Conservation (phyloP, 768 basidiomycete genomes). For the Sporobolomyces phaffii region DNA sequence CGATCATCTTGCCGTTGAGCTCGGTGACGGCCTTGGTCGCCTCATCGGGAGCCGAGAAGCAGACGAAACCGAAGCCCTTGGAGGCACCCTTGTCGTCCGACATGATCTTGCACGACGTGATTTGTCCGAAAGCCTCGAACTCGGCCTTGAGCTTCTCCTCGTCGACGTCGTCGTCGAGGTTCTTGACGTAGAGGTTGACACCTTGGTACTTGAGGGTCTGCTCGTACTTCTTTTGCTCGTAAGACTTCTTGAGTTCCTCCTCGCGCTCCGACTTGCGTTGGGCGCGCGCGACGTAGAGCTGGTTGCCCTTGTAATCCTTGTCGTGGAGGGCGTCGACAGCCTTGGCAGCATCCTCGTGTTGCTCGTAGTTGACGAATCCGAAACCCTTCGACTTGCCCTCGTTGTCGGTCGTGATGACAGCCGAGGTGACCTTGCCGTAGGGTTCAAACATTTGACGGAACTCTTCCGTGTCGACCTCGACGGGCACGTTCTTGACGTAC, state of each 20-base stretch:
- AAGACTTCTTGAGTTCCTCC: slow-evolving; percentile 85
- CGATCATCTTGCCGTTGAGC: slow-evolving; percentile 99
- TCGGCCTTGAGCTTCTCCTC: slow-evolving; percentile 94
- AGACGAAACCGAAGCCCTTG: slow-evolving; percentile 98
- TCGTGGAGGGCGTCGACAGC: slow-evolving; percentile 90
- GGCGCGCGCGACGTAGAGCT: slow-evolving; percentile 89
- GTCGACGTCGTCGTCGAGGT: slow-evolving; percentile 94
- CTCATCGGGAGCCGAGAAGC: slow-evolving; percentile 96
- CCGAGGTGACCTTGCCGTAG: slow-evolving; percentile 82
- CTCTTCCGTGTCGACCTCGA: slow-evolving; percentile 74
- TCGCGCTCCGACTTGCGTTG: slow-evolving; percentile 99
- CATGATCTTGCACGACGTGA: slow-evolving; percentile 99
- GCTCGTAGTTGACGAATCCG: slow-evolving; percentile 94
- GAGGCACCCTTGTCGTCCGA: slow-evolving; percentile 87
- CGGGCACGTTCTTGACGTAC: slow-evolving; percentile 93
- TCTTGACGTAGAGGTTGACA: slow-evolving; percentile 99
- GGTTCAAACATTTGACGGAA: slow-evolving; percentile 71
- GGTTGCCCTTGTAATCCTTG: slow-evolving; percentile 71
- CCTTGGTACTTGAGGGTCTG: slow-evolving; percentile 97
- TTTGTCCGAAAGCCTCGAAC: slow-evolving; percentile 92
- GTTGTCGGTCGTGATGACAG: slow-evolving; percentile 68
- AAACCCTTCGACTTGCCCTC: slow-evolving; percentile 92
- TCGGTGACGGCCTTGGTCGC: slow-evolving; percentile 98
- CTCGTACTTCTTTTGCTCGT: slow-evolving; percentile 95
- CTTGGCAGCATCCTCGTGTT: slow-evolving; percentile 80